Percentiles rank a stretch among this genome's conserved stretches.
These are phyloP conservation scores for Aspergillus japonicus DNA, from an alignment of 2,329 filamentous ascomycete species.

Conservation along the genomic window DNA sequence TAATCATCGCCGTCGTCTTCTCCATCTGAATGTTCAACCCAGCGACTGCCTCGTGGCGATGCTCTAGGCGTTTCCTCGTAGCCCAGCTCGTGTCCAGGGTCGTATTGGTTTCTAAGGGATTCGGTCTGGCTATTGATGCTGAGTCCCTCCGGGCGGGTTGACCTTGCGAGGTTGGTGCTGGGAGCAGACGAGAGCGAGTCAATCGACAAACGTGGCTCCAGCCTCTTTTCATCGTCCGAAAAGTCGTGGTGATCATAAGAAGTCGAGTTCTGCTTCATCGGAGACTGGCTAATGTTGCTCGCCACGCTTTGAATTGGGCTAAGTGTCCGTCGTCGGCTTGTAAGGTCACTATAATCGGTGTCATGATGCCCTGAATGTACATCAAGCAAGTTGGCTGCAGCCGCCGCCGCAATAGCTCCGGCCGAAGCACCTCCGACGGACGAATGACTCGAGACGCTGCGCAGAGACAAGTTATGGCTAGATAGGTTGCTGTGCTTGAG, in stretches of 20 bases:
- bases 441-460: conserved; percentile 39
- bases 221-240: conserved; percentile 62
- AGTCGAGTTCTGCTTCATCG: conserved; percentile 60
- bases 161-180: conserved; percentile 57
- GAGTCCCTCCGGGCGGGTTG: conserved; percentile 54
- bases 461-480: conserved; percentile 50
- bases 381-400: conserved; percentile 38
- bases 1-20: conserved; percentile 53
- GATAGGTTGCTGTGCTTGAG: conserved; percentile 64
- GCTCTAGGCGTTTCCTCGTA: conserved; percentile 36
- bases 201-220: conserved; percentile 53
- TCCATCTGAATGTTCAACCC: conserved; percentile 25
- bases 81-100: conserved; percentile 36
- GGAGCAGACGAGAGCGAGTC: conserved; percentile 58
- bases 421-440: conserved; percentile 35
- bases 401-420: conserved; percentile 41
- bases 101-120: conserved; percentile 46
- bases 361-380: conserved; percentile 51
- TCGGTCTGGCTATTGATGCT: conserved; percentile 53
- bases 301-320: conserved; percentile 93
- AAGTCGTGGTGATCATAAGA: conserved; percentile 51
- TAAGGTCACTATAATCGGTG: conserved; percentile 56
- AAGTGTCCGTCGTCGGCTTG: conserved; percentile 64
- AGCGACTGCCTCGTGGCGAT: conserved; percentile 22
- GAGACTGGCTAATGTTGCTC: conserved; percentile 73